These are phyloP conservation scores for Paramecium sonneborni DNA, from an alignment of 73 alveolate genomes.

Conservation along the genomic window DNA sequence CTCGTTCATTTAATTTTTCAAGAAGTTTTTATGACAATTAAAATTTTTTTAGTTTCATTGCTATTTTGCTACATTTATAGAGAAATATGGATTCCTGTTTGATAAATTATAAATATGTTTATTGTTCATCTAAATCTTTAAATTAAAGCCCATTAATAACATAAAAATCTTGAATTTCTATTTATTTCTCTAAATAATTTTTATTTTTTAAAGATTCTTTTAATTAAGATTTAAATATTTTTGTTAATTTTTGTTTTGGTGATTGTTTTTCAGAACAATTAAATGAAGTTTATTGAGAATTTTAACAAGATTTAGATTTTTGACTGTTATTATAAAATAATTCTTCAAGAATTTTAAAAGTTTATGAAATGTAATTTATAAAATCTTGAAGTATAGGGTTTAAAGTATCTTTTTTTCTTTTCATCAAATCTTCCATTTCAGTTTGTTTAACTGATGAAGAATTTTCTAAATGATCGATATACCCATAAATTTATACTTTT, in stretches of 20 bases:
- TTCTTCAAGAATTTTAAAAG: background rate
- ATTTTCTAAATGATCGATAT: background rate
- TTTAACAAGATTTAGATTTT: background rate
- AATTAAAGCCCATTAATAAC: background rate
- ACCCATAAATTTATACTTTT: background rate
- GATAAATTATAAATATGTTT: background rate
- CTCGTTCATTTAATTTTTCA: background rate
- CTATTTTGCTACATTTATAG: background rate
- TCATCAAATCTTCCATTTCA: background rate
- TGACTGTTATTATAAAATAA: background rate
- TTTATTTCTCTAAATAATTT: background rate
- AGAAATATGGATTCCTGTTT: background rate
- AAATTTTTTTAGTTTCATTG: background rate
- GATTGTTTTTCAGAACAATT: background rate
- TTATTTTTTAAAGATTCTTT: background rate
- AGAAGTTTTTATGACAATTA: background rate
- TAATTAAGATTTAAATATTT: background rate
- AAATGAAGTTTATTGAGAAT: background rate
- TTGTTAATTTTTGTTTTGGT: background rate
- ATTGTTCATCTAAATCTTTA: background rate
- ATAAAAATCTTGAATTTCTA: background rate
- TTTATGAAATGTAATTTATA: background rate
- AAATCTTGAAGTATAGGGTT: background rate
- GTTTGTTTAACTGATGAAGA: background rate
- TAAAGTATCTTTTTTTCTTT: background rate